These are phyloP conservation scores for Onygena corvina DNA, from an alignment of 2,329 filamentous ascomycete species.

Conservation along the genomic window DNA sequence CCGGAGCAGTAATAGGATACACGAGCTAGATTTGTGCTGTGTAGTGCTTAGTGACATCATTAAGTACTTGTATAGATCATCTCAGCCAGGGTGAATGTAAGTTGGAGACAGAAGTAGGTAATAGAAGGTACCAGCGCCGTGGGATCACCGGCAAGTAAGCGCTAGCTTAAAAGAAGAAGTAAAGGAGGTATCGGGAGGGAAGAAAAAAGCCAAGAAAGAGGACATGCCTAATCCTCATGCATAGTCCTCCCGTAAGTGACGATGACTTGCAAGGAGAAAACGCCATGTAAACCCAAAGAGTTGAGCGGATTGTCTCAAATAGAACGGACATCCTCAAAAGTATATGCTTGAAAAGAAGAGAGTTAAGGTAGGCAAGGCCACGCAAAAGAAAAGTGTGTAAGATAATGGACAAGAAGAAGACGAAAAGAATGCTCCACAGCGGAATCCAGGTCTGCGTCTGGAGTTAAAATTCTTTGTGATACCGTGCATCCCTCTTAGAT, in stretches of 20 bases:
- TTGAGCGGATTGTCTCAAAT: not conserved
- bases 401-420: not conserved
- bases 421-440: not conserved
- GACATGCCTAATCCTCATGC: not conserved
- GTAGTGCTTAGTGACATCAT: too few species aligned
- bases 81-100: not conserved
- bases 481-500: not conserved
- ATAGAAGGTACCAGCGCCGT: not conserved
- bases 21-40: too few species aligned
- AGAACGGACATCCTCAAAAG: slow-evolving; percentile 1
- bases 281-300: not conserved
- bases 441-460: not conserved
- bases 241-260: not conserved
- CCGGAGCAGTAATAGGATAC: too few species aligned
- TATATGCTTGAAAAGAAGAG: not conserved
- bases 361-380: not conserved
- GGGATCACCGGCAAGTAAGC: not conserved
- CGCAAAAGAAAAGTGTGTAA: not conserved
- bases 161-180: not conserved
- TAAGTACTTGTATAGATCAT: too few species aligned
- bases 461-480: not conserved
- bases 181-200: not conserved
- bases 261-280: not conserved
- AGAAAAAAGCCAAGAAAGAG: not conserved
- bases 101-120: too few species aligned